phyloP scores from a whole-genome alignment of 495 filamentous ascomycete genomes.

The Aspergillus kassunensis region DNA sequence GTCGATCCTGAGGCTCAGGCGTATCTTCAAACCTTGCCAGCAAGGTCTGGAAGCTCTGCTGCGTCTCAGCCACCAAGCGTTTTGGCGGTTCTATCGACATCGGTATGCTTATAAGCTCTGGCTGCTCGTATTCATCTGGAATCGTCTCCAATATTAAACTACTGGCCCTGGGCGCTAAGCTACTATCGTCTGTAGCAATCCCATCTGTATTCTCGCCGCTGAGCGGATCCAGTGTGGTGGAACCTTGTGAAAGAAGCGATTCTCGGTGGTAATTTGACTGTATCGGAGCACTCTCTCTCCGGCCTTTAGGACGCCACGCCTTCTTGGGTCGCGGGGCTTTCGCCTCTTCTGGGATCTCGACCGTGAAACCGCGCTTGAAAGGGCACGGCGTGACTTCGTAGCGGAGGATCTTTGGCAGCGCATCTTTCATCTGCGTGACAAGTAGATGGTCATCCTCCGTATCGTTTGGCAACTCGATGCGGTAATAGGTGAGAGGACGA shows the following conservation, averaged over 20 bases:
- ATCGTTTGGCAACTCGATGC: slow-evolving; percentile 73
- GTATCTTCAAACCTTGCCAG: slow-evolving; percentile 42
- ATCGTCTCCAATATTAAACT: slow-evolving; percentile 26
- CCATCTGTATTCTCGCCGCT: slow-evolving; percentile 39
- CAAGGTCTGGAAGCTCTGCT: slow-evolving; percentile 43
- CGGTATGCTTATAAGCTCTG: slow-evolving; percentile 19
- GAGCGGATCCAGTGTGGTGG: slow-evolving; percentile 23
- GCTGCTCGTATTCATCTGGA: slow-evolving; percentile 21
- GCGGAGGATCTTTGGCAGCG: slow-evolving; percentile 65
- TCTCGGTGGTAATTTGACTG: slow-evolving; percentile 10
- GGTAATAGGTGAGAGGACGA: slow-evolving; percentile 75
- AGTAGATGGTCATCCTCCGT: slow-evolving; percentile 54
- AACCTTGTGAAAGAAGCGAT: slow-evolving; percentile 9
- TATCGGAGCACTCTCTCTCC: slow-evolving; percentile 36
- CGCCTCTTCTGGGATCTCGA: slow-evolving; percentile 68
- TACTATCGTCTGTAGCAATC: slow-evolving; percentile 37
- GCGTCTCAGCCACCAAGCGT: slow-evolving; percentile 34
- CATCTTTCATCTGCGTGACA: slow-evolving; percentile 61
- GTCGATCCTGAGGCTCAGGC: slow-evolving; percentile 24
- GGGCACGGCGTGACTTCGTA: slow-evolving; percentile 88
- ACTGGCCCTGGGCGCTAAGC: slow-evolving; percentile 25
- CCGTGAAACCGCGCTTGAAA: slow-evolving; percentile 70
- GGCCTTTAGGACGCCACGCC: slow-evolving; percentile 64
- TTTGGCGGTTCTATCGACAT: slow-evolving; percentile 15
- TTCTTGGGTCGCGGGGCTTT: slow-evolving; percentile 61